Conservation (phyloP, 495 filamentous ascomycete genomes). For the Pseudevernia furfuracea region DNA sequence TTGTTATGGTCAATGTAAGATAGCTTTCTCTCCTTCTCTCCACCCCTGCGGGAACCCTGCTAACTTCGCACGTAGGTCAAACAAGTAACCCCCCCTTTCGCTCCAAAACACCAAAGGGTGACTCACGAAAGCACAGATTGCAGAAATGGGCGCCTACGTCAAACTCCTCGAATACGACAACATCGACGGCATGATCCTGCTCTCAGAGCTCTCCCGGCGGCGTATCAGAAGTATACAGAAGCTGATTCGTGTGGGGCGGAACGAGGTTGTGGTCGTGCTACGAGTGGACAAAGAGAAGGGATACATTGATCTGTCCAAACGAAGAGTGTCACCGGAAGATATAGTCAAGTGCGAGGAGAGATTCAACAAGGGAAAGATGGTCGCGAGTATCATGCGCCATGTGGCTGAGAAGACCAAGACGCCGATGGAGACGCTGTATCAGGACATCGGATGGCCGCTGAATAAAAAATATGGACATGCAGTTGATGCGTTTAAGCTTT, state of each 20-base stretch:
- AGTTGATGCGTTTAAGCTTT: slow-evolving; percentile 96
- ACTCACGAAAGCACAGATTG: slow-evolving; percentile 56
- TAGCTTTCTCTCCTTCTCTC: background rate
- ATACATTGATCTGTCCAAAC: slow-evolving; percentile 98
- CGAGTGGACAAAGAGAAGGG: slow-evolving; percentile 98
- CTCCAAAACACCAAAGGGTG: slow-evolving; percentile 17
- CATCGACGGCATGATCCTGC: slow-evolving; percentile 99
- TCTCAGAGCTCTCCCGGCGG: slow-evolving; percentile 89
- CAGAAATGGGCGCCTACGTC: slow-evolving; percentile 99
- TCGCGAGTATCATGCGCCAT: slow-evolving; percentile 95
- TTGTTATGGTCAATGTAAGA: slow-evolving; percentile 88
- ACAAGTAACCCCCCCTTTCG: slow-evolving; percentile 52
- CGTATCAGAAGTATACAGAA: slow-evolving; percentile 98
- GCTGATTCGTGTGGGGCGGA: slow-evolving; percentile 92
- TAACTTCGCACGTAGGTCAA: slow-evolving; percentile 44
- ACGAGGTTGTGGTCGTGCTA: slow-evolving; percentile 96
- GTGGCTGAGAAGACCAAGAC: slow-evolving; percentile 93
- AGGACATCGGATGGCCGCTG: slow-evolving; percentile 91
- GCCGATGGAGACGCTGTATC: slow-evolving; percentile 87
- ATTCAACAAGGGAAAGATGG: slow-evolving; percentile 99
- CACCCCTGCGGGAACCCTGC: background rate
- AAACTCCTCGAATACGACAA: slow-evolving; percentile 99
- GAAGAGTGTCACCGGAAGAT: slow-evolving; percentile 93
- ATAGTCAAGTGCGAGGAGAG: slow-evolving; percentile 96
- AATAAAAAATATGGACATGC: slow-evolving; percentile 96